phyloP scores from a whole-genome alignment of 768 basidiomycete genomes.

The Pleurotus salmoneostramineus region DNA sequence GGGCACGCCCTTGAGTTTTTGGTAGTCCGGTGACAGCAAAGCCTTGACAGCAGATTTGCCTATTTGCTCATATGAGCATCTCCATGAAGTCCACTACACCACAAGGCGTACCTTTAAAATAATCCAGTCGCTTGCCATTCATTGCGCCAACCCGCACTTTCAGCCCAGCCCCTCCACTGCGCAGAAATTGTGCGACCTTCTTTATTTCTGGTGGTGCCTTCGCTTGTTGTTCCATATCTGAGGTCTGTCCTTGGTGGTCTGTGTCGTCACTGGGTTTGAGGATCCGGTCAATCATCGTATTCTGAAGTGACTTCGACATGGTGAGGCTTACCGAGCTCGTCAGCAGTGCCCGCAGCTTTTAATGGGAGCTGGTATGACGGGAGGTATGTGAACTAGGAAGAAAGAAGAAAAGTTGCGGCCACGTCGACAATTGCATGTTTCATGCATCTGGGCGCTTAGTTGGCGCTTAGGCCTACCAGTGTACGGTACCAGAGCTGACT shows the following conservation, averaged over 20 bases:
- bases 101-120: slow-evolving; percentile 96
- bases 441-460: not conserved
- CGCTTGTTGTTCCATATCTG: slow-evolving; percentile 65
- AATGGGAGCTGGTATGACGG: not conserved
- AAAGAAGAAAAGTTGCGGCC: not conserved
- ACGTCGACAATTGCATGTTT: not conserved
- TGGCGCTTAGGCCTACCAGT: no score
- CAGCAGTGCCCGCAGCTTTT: not conserved
- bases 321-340: not conserved
- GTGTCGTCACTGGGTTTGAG: not conserved
- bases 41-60: slow-evolving; percentile 94
- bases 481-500: no score
- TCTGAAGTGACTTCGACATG: slow-evolving; percentile 7
- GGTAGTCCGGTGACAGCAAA: slow-evolving; percentile 87
- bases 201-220: slow-evolving; percentile 78
- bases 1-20: slow-evolving; percentile 79
- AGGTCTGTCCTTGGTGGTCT: not conserved
- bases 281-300: slow-evolving; percentile 6
- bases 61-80: slow-evolving; percentile 22
- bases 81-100: no score
- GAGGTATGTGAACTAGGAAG: not conserved
- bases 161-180: slow-evolving; percentile 81
- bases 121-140: slow-evolving; percentile 93
- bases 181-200: slow-evolving; percentile 82
- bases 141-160: slow-evolving; percentile 88